A percentile compares a stretch with the other conserved stretches of the same genome.
phyloP scores from a whole-genome alignment of 208 protist species.

The Naegleria fowleri region DNA sequence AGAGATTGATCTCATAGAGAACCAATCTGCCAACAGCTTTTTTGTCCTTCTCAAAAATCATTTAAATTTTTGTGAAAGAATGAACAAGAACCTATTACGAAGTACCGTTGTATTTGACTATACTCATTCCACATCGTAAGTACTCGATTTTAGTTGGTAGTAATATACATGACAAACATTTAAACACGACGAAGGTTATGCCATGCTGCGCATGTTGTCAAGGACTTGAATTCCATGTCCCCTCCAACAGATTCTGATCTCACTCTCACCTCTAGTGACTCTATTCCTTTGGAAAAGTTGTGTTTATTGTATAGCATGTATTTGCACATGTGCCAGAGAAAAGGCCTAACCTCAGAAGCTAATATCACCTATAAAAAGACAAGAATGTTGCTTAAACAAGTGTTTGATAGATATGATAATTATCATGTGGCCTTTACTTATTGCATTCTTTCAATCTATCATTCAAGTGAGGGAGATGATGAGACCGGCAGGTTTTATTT shows the following conservation, averaged over 20 bases:
- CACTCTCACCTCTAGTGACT: neutral
- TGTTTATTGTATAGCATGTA: conserved; percentile 12
- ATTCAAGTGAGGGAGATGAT: neutral
- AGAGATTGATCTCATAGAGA: neutral
- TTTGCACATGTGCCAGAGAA: neutral
- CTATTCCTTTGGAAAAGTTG: neutral
- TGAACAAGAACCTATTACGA: neutral
- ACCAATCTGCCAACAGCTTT: neutral
- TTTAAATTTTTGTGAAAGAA: neutral
- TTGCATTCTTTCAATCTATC: neutral
- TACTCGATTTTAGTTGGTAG: neutral
- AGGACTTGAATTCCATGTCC: neutral
- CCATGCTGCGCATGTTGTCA: neutral
- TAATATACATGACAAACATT: too few species aligned
- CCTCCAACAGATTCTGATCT: neutral
- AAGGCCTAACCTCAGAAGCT: neutral
- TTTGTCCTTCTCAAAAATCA: neutral
- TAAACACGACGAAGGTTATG: too few species aligned
- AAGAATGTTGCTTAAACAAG: neutral
- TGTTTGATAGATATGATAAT: neutral
- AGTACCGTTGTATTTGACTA: neutral
- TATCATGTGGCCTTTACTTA: neutral
- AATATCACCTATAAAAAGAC: neutral
- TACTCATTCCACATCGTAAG: neutral
- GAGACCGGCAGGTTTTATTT: neutral